Percentiles rank a stretch among this genome's conserved stretches.
These are phyloP conservation scores for Fusarium transvaalense DNA, from an alignment of 2,329 filamentous ascomycete species.

Conservation along the genomic window DNA sequence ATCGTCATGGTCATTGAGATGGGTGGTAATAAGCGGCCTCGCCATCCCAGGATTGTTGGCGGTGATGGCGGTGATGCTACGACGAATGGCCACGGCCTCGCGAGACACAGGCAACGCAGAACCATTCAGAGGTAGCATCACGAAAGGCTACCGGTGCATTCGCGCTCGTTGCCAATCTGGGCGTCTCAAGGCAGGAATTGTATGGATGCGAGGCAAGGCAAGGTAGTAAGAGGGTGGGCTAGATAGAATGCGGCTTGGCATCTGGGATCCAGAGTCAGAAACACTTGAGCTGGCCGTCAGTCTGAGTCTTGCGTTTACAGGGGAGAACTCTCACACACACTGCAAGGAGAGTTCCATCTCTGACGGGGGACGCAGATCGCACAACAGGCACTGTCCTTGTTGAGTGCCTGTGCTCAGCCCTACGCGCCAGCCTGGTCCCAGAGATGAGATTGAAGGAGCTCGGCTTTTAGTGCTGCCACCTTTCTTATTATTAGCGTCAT, in stretches of 20 bases:
- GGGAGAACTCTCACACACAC: constrained; percentile 5
- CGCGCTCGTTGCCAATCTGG: constrained; percentile 48
- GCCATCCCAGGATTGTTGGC: constrained; percentile 15
- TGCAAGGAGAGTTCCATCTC: constrained; percentile 32
- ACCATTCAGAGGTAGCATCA: constrained; percentile 8
- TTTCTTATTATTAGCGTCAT: constrained; percentile 46
- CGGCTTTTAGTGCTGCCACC: constrained; percentile 39
- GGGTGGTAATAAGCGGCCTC: constrained; percentile 20
- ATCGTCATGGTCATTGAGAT: neutral
- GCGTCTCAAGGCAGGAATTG: constrained; percentile 19
- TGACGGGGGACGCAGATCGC: constrained; percentile 15
- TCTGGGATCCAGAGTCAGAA: constrained; percentile 16
- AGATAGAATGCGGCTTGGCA: constrained; percentile 29
- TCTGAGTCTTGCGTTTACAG: constrained; percentile 34
- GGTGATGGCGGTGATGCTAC: constrained; percentile 42
- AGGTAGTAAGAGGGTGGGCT: constrained; percentile 5
- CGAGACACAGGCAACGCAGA: constrained; percentile 5
- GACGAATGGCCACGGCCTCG: constrained; percentile 2
- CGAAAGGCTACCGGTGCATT: constrained; percentile 31
- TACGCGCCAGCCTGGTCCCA: constrained; percentile 42
- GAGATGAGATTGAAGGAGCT: constrained; percentile 30
- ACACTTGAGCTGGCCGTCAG: constrained; percentile 30
- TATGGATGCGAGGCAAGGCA: neutral
- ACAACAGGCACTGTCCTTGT: constrained; percentile 9
- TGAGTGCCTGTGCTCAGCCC: constrained; percentile 48